A percentile compares a stretch with the other conserved stretches of the same genome.
Conservation (phyloP, 805 yeast genomes). For the Nakazawaea wyomingensis region DNA sequence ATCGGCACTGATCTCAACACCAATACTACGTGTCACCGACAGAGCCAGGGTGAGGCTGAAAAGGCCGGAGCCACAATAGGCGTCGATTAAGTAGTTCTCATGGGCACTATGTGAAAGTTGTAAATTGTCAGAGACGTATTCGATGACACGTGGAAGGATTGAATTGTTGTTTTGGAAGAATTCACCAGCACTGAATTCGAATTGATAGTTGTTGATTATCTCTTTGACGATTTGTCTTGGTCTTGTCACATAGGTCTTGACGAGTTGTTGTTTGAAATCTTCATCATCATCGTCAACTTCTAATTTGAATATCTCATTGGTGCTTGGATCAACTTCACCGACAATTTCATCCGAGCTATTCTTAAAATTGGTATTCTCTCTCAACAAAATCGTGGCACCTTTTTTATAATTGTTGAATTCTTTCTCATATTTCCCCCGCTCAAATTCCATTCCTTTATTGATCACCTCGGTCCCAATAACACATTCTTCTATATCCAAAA, state of each 20-base stretch:
- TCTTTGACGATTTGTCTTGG: conserved; percentile 78
- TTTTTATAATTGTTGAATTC: conserved; percentile 49
- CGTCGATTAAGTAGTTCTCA: conserved; percentile 73
- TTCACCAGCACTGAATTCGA: conserved; percentile 90
- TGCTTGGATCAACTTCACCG: conserved; percentile 39
- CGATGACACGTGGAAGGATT: conserved; percentile 77
- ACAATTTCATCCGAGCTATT: conserved; percentile 26
- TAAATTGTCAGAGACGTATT: conserved; percentile 72
- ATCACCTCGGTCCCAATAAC: conserved; percentile 79
- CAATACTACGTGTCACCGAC: conserved; percentile 79
- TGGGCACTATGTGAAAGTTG: conserved; percentile 34
- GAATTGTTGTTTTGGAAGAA: conserved; percentile 95
- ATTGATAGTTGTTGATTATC: conserved; percentile 65
- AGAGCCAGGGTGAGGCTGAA: conserved; percentile 83
- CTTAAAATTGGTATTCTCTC: conserved; percentile 61
- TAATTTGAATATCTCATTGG: conserved; percentile 32
- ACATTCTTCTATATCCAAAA: conserved; percentile 92
- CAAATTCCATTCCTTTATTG: conserved; percentile 67
- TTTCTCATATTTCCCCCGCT: conserved; percentile 50
- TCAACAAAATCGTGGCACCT: conserved; percentile 81
- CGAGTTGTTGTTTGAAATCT: no score
- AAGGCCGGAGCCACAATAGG: conserved; percentile 94
- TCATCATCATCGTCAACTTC: no score
- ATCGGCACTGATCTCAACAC: conserved; percentile 91
- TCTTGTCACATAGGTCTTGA: conserved; percentile 74